Evolutionary conservation across 176 grass and related monocot species (phyloP), one percentile per base, ranked within the genome.

Genomic region (Eleusine indica): DNA sequence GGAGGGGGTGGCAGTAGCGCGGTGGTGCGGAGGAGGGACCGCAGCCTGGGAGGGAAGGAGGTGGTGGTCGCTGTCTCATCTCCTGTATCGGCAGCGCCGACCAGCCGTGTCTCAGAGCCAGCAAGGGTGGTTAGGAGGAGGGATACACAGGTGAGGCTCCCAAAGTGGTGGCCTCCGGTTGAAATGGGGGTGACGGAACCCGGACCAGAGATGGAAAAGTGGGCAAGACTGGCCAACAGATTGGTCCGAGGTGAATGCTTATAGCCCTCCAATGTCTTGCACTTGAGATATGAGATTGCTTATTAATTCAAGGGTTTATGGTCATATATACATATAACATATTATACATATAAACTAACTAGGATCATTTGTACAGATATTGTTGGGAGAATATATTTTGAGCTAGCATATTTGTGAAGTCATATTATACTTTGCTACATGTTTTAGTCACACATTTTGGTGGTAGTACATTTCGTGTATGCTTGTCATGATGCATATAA

Each of bases 11-110:
- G 77, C 25, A 22, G 77, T 16, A 37, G 21, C 10, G 35, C 66
- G 21, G 73, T 86, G 2, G 79, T 91, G 70, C 48, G 57, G 12
- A 83, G 83, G 66, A 81, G 92, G 84, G 92, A 94, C 76, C 84
- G 92, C 32, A 91, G 92, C 84, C 69, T 94, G 15, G 92, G 87
- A 7, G 87, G 92, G 57, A 91, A 88, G 41, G 92, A 91, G 79
- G 92, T 94, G 51, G 87, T 94, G 70, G 92, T 91, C 0, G 87
- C 84, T 29, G 73, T 86, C 13, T 76, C 74, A 11, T 80, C 67
- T 19, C 76, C 74, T n/a, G 48, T n/a, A 18, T 35, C 51, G 12
- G 49, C 51, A 14, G 58, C 83, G 80, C 76, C 58, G n/a, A 66
- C 22, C 25, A 89, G 63, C 73, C 87, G 25, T 54, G 74, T 88